Evolutionary conservation across 257 asterid species (phyloP), one percentile per base, ranked within the genome.

Genomic region (Solanum tacnaense): DNA sequence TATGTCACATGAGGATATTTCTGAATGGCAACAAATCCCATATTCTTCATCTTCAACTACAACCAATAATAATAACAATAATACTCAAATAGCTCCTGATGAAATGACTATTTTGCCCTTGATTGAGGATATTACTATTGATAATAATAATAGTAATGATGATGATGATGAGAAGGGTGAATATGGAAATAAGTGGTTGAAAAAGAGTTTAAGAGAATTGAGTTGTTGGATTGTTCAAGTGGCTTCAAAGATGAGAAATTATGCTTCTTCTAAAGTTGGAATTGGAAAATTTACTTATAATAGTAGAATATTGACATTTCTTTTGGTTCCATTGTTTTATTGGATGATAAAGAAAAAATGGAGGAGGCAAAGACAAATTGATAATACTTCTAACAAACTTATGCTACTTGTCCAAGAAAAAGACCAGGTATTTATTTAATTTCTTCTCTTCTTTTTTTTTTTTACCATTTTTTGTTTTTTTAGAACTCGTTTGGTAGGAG

Each of bases 21-120:
- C 93, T 29, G 98, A 95, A 5, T 95, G 98, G 98, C 89, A 93
- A 88, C 91, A 89, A 86, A 89, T 95, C 65, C 82, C 86, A 36
- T 58, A 21, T 58, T 83, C 91, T 23, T 92, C 93, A 87, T 85
- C 23, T 38, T 86, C 89, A 78, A 13, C 88, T 11, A 38, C 83
- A 70, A 79, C 75, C 12, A 36, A 21, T n/a, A 56, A 6, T 29
- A 56, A 9, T 8, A 67, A 52, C 56, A 84, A 78, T 84, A 12
- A 88, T 67, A 68, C n/a, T 73, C 46, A 34, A 20, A 34, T 34
- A 9, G 27, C 1, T 21, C 1, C 21, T 21, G 27, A 13, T 4
- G 83, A 36, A 75, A 23, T 75, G 13, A 65, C 72, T 11, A n/a
- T 0, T 65, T 65, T 65, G 18, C 72, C 72, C 31, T 65, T 65